Conservation (phyloP, 2,329 filamentous ascomycete species). For the Ascochyta clinopodiicola region DNA sequence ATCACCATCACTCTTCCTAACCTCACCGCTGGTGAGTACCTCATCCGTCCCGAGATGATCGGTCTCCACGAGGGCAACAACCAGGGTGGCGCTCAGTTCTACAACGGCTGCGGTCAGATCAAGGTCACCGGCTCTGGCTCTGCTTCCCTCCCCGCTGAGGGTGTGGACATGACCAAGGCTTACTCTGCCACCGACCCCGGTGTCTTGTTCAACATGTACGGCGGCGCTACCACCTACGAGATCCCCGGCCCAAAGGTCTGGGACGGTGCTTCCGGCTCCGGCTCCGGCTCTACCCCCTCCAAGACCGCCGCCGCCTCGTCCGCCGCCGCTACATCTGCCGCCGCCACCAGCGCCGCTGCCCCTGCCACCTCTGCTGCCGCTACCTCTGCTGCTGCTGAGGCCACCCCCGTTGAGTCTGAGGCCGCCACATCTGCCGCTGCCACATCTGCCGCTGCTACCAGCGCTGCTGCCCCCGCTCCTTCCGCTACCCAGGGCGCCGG, state of each 20-base stretch:
- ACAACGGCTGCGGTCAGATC: slow-evolving; percentile 53
- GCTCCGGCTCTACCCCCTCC: slow-evolving; percentile 21
- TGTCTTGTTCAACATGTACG: slow-evolving; percentile 52
- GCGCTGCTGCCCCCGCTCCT: background rate
- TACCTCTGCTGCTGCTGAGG: slow-evolving; percentile 9
- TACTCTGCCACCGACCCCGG: slow-evolving; percentile 50
- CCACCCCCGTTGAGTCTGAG: slow-evolving; percentile 10
- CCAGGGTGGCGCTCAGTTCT: slow-evolving; percentile 51
- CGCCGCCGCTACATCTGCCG: slow-evolving; percentile 5
- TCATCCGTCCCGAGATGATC: slow-evolving; percentile 53
- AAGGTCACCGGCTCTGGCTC: slow-evolving; percentile 43
- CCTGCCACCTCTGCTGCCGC: slow-evolving; percentile 13
- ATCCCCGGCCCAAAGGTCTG: slow-evolving; percentile 51
- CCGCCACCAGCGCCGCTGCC: slow-evolving; percentile 17
- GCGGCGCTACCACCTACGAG: slow-evolving; percentile 39
- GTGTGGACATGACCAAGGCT: slow-evolving; percentile 55
- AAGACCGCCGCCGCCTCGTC: slow-evolving; percentile 16
- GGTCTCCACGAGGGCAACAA: slow-evolving; percentile 50
- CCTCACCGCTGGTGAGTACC: slow-evolving; percentile 49
- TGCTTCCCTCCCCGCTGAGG: slow-evolving; percentile 35
- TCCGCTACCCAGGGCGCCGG: slow-evolving; percentile 14
- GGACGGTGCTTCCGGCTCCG: slow-evolving; percentile 29
- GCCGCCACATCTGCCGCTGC: slow-evolving; percentile 7
- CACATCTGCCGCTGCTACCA: background rate
- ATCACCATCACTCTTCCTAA: slow-evolving; percentile 49